Evolutionary conservation across 192 early-diverging fungal species (phyloP).

Genomic region (Linnemannia hyalina): DNA sequence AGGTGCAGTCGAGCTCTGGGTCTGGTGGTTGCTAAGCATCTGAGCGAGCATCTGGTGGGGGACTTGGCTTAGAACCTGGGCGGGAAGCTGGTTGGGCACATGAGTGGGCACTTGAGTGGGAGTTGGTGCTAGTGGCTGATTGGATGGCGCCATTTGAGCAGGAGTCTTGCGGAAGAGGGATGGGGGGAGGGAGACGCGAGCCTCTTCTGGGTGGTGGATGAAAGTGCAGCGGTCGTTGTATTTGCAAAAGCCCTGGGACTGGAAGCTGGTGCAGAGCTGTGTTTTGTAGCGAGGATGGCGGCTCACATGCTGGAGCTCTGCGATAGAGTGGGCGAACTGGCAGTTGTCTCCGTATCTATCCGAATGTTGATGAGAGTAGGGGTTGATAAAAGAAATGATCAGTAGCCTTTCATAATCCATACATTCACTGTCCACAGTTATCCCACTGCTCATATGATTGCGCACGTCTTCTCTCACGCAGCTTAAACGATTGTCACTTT

Average conservation of each 20-base stretch:
- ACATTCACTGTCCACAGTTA: not conserved
- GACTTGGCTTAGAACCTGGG: not conserved
- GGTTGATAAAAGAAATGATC: slow-evolving; percentile 1
- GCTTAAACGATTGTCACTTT: not conserved
- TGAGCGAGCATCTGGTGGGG: not conserved
- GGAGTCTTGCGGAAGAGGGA: not conserved
- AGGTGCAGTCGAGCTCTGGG: not conserved
- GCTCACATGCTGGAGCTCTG: slow-evolving; percentile 83
- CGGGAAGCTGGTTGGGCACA: not conserved
- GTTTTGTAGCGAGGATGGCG: slow-evolving; percentile 97
- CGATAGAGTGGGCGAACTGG: slow-evolving; percentile 91
- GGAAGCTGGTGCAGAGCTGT: slow-evolving; percentile 93
- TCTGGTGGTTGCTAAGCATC: not conserved
- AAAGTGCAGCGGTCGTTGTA: slow-evolving; percentile 98
- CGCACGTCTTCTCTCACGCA: not conserved
- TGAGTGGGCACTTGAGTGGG: not conserved
- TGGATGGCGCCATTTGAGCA: not conserved
- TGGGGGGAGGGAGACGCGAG: slow-evolving; percentile 31
- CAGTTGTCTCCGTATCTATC: slow-evolving; percentile 91
- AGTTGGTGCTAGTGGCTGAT: not conserved
- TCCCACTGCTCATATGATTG: not conserved
- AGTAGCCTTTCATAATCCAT: not conserved
- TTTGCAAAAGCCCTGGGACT: slow-evolving; percentile 88
- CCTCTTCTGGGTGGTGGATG: slow-evolving; percentile 78
- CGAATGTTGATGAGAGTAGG: not conserved